Conservation (phyloP, 148 eudicot species). For the Suaeda aralocaspica region DNA sequence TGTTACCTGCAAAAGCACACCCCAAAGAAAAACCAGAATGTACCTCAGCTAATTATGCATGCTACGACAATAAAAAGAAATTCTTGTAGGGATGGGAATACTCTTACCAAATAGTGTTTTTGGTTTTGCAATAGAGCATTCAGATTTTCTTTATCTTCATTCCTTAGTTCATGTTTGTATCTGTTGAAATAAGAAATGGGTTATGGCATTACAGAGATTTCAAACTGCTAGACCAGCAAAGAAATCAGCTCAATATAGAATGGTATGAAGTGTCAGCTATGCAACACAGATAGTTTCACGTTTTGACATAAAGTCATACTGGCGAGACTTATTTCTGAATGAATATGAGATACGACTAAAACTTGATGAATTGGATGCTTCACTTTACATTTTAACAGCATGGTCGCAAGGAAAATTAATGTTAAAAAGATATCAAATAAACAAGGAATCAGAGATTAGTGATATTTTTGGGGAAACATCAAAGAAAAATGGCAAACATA, state of each 20-base stretch:
- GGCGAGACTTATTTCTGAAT: no score
- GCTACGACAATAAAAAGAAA: neutral
- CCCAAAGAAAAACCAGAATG: conserved; percentile 5
- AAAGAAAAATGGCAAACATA: no score
- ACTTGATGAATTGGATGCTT: no score
- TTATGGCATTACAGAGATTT: neutral
- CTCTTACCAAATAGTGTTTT: conserved; percentile 61
- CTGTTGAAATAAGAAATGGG: conserved; percentile 23
- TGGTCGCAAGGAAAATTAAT: no score
- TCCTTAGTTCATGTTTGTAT: conserved; percentile 71
- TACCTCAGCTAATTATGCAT: neutral
- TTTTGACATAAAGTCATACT: no score
- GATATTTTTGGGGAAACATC: no score
- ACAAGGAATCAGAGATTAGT: no score
- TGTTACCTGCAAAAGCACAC: conserved; percentile 67
- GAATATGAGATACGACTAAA: no score
- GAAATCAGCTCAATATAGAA: neutral
- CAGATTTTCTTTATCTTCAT: conserved; percentile 71
- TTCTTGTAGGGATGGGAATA: conserved; percentile 8
- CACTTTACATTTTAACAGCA: no score
- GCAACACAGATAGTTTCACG: no score
- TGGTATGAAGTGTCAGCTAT: neutral
- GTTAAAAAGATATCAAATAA: no score
- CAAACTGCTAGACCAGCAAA: neutral
- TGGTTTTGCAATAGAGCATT: conserved; percentile 50